These are phyloP conservation scores for Penicillium expansum DNA, from an alignment of 2,329 filamentous ascomycete genomes.

Conservation along the genomic window DNA sequence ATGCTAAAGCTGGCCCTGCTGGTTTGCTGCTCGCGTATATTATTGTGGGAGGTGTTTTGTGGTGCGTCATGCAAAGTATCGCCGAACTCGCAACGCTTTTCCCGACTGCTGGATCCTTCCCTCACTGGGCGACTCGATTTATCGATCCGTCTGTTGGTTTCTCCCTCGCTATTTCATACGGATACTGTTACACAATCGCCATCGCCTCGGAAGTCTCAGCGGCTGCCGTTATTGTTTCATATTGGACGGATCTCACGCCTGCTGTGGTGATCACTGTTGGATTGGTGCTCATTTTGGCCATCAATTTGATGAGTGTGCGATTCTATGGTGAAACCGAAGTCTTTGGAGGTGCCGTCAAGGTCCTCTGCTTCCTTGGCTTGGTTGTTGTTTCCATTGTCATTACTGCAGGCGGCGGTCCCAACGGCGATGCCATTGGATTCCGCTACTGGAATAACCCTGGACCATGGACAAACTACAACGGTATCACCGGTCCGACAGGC, in stretches of 20 bases:
- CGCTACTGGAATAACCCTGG: slow-evolving; percentile 38
- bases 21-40: slow-evolving; percentile 64
- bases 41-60: slow-evolving; percentile 74
- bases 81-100: slow-evolving; percentile 89
- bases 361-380: slow-evolving; percentile 32
- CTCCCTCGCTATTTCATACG: slow-evolving; percentile 71
- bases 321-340: slow-evolving; percentile 37
- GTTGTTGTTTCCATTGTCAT: slow-evolving; percentile 34
- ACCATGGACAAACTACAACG: slow-evolving; percentile 33
- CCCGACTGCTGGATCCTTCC: slow-evolving; percentile 86
- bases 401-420: slow-evolving; percentile 33
- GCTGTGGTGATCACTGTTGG: slow-evolving; percentile 65
- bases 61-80: slow-evolving; percentile 83
- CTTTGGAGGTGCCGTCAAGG: slow-evolving; percentile 31
- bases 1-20: slow-evolving; percentile 70
- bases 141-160: slow-evolving; percentile 90
- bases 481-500: slow-evolving; percentile 33
- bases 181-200: slow-evolving; percentile 84
- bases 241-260: slow-evolving; percentile 66
- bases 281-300: slow-evolving; percentile 29
- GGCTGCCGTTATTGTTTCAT: slow-evolving; percentile 78
- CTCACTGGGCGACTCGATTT: slow-evolving; percentile 85
- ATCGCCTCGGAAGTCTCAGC: slow-evolving; percentile 73
- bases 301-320: slow-evolving; percentile 33
- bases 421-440: slow-evolving; percentile 34